Evolutionary conservation across 2,329 filamentous ascomycete genomes (phyloP), one percentile per base, ranked within the genome.

Genomic region (Rhynchosporium graminicola): DNA sequence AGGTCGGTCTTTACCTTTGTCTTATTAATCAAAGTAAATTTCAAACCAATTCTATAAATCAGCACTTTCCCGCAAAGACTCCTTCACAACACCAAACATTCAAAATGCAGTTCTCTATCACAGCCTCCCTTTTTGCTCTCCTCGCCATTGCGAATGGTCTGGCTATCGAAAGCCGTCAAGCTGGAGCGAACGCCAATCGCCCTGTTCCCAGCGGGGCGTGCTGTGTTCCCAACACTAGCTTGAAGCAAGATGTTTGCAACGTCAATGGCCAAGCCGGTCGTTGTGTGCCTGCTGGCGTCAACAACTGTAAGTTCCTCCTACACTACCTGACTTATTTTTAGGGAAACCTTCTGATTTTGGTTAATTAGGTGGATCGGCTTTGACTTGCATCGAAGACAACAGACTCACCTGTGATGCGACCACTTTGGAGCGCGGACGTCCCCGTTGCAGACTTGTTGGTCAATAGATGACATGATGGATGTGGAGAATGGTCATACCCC

Each of bases 181-280:
- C 47, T 2, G 62, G 66, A 48, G 51, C 57, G 13, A 77, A 77
- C 69, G 69, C 59, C 47, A 70, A 72, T 69, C 71, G 75, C 15
- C 75, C 75, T 13, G 72, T 75, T 12, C 73, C 75, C 36, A 69
- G 50, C 36, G 75, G 75, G 43, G 65, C 66, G 40, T 77, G 75
- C 72, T 77, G 75, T 65, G 70, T 76, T 15, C 70, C 73, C 63
- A 72, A 72, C 64, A 74, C 70, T 4, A 73, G 63, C 63, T 64
- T 76, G 48, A 77, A 77, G 73, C 73, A 77, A 66, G 75, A 77
- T 64, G 64, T 73, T 57, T 77, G 75, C 72, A 69, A 52, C 28
- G 68, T 72, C 60, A 74, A 74, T 64, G 75, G 75, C 60, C 64
- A 72, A 64, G 46, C 62, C 8, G 75, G 75, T 26, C 71, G 72